A percentile compares a stretch with the other conserved stretches of the same genome.
Evolutionary conservation across 345 rosid genomes (phyloP).

Genomic region (Lepidium aucheri): DNA sequence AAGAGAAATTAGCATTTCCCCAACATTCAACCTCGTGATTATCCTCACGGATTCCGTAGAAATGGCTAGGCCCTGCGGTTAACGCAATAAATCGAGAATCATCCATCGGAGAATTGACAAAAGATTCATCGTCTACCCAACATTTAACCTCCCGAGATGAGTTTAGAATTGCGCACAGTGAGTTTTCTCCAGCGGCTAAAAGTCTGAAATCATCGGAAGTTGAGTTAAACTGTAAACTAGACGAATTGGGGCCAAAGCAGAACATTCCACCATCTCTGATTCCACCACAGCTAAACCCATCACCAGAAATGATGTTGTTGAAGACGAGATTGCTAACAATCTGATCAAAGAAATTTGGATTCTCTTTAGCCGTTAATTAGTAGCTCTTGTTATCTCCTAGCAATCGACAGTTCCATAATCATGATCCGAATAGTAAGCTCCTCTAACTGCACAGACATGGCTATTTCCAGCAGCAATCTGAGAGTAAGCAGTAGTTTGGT

Average conservation of each 20-base stretch:
- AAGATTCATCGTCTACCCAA: conserved; percentile 52
- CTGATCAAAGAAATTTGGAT: conserved; percentile 37
- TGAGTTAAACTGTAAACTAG: conserved; percentile 34
- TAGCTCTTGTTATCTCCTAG: conserved; percentile 48
- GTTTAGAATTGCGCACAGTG: conserved; percentile 53
- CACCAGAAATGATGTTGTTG: conserved; percentile 60
- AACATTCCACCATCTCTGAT: conserved; percentile 59
- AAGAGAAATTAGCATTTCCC: conserved; percentile 60
- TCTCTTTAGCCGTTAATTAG: conserved; percentile 34
- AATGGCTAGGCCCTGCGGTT: conserved; percentile 68
- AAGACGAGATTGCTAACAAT: conserved; percentile 41
- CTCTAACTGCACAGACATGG: conserved; percentile 86
- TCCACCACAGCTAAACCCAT: conserved; percentile 81
- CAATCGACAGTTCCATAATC: conserved; percentile 68
- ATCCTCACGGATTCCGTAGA: conserved; percentile 78
- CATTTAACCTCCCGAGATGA: conserved; percentile 47
- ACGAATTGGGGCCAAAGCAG: conserved; percentile 68
- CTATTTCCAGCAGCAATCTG: conserved; percentile 73
- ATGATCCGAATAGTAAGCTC: conserved; percentile 64
- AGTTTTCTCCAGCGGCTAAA: conserved; percentile 50
- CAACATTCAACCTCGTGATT: conserved; percentile 78
- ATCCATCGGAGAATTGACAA: conserved; percentile 23
- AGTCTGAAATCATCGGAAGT: conserved; percentile 30
- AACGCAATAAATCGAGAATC: conserved; percentile 41
- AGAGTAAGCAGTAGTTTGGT: conserved; percentile 50